Conservation (phyloP, 2,329 filamentous ascomycete species). For the Sporothrix luriei region DNA sequence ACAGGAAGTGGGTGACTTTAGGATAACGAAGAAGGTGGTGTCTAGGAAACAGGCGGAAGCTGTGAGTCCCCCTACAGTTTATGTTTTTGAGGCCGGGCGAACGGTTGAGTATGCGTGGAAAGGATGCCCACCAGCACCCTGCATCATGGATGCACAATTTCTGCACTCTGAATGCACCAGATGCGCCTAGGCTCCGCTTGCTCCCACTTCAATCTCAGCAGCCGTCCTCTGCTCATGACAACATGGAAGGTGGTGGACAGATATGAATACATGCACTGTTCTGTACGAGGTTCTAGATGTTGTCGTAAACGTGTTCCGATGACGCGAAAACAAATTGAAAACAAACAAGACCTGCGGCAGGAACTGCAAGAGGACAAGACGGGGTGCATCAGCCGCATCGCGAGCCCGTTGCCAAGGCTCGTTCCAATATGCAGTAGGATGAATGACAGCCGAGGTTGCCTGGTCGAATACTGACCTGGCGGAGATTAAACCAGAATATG, state of each 20-base stretch:
- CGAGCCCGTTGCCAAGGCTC: neutral
- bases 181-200: neutral
- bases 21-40: neutral
- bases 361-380: constrained; percentile 4
- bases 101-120: neutral
- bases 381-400: neutral
- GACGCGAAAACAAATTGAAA: neutral
- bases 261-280: neutral
- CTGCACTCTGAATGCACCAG: neutral
- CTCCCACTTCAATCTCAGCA: neutral
- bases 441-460: neutral
- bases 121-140: neutral
- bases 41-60: neutral
- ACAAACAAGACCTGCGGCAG: neutral
- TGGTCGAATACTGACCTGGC: neutral
- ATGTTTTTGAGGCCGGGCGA: neutral
- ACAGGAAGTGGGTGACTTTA: neutral
- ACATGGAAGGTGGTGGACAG: neutral
- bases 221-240: neutral
- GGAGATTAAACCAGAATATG: neutral
- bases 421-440: neutral
- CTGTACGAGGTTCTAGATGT: neutral
- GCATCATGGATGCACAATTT: neutral
- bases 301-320: neutral
- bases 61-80: neutral